Base-by-base conservation (phyloP, 228 moss, liverwort and hornwort species). In the Sphagnum magellanicum region DNA sequence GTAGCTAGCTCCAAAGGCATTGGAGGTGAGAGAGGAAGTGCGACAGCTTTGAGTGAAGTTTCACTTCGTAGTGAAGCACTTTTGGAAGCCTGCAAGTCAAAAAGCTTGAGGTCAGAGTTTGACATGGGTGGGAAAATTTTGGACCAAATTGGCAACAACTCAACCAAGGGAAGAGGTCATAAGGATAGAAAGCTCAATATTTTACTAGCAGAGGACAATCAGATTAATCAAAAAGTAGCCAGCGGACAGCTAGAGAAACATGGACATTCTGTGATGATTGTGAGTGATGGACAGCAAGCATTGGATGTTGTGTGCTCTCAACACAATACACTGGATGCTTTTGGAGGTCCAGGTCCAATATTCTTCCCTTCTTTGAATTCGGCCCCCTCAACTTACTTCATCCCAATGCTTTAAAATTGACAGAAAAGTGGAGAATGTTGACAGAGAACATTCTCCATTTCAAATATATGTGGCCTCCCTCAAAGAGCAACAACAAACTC, bases 221-320 rank as follows among this genome's bases (percentile, higher is more conserved):
- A 88, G 16, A 88, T 98, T 0, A 98, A 98, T 53, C 98, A 94
- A 63, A 98, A 92, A 61, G 91, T 98, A 1, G 94, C 98, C 17
- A 84, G 82, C 69, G 69, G 90, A 51, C 92, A 93, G 58, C 81
- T 93, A 51, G 81, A 91, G 72, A 98, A 92, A 78, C 87, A 93
- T 71, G 91, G 91, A 0, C 87, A 93, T 59, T 67, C 63, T 6
- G 98, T 98, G 32, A 73, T 74, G 1, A 80, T 93, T 70, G 98
- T 98, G 14, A 91, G 88, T 51, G 98, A 98, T 77, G 98, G 98
- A 6, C 78, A 89, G 58, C 82, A 87, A 67, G 93, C 91, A 5
- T 47, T 98, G 76, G 85, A 98, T 6, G 72, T 76, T 51, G 74
- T 89, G 14, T 67, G 58, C 59, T 47, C 8, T 51, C 73, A 80